Evolutionary conservation across 768 basidiomycete genomes (phyloP).

Genomic region (Psilocybe tampanensis): DNA sequence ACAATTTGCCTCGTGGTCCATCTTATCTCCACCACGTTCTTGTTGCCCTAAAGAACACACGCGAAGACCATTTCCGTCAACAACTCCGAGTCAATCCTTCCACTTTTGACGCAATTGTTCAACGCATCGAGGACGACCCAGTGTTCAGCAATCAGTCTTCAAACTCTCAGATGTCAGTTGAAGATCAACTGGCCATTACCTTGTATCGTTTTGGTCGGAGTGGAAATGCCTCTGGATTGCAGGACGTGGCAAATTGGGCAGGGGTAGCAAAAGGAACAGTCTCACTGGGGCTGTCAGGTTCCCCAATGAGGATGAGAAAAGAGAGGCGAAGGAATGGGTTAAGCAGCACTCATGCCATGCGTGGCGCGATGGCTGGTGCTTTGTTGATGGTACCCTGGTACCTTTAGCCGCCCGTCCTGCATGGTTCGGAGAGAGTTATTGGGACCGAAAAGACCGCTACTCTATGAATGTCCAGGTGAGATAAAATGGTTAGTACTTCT

Average conservation of each 20-base stretch:
- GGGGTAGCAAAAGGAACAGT: constrained; percentile 24
- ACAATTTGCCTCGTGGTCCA: too few species aligned
- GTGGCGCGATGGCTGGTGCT: constrained; percentile 31
- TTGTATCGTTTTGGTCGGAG: constrained; percentile 23
- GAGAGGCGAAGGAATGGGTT: constrained; percentile 25
- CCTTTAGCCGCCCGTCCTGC: constrained; percentile 31
- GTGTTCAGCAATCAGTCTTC: constrained; percentile 26
- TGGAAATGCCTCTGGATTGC: constrained; percentile 29
- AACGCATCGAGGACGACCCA: constrained; percentile 23
- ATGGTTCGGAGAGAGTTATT: constrained; percentile 36
- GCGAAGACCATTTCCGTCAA: constrained; percentile 21
- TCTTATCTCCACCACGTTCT: too few species aligned
- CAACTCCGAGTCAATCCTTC: constrained; percentile 27
- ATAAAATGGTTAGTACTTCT: too few species aligned
- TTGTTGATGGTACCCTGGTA: constrained; percentile 35
- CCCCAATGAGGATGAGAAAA: constrained; percentile 19
- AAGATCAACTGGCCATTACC: constrained; percentile 31
- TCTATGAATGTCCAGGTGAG: constrained; percentile 32
- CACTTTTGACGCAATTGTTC: constrained; percentile 23
- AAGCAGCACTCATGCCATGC: constrained; percentile 6
- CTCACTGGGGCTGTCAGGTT: constrained; percentile 15
- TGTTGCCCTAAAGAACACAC: constrained; percentile 16
- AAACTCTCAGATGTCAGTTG: constrained; percentile 23
- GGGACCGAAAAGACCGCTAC: constrained; percentile 30
- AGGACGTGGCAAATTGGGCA: constrained; percentile 26